Evolutionary conservation across 2,329 filamentous ascomycete genomes (phyloP), one percentile per base, ranked within the genome.

Genomic region (Aurifilum marmelostoma): DNA sequence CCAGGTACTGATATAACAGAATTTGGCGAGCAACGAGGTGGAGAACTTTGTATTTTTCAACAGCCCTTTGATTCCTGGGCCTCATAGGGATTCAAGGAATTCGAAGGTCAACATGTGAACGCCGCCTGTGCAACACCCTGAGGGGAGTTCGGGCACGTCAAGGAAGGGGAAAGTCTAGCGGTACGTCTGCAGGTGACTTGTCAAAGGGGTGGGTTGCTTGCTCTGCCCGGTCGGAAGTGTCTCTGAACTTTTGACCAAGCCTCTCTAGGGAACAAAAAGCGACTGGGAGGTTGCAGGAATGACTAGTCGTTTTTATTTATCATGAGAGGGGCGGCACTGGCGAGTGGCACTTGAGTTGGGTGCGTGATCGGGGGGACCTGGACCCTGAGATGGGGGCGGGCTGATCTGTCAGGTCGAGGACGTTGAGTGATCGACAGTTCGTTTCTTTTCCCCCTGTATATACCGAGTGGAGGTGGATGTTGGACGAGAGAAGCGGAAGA

Each of bases 251-350:
- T n/a, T 47, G 43, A n/a, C 43, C 43, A 11, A n/a, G 21, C 21
- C n/a, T 34, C 34, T 7, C 43, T 47, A 21, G 43, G 9, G 0
- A 87, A 34, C 34, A 84, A 63, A 85, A 85, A 71, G 85, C 86
- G 0, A 88, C 88, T 70, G 86, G 86, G 0, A 86, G 4, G 34
- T 34, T 89, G 3, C 87, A 89, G 70, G 41, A 88, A 88, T 72
- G 86, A 89, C 72, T 85, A 88, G 76, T 87, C 84, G 29, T 88
- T 88, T 88, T 34, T 72, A 75, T 88, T n/a, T 34, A 88, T 88
- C 72, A 75, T 88, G 7, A 6, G 21, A 21, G 62, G 87, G 73
- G 87, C 86, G 1, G 85, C 87, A 63, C 82, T 84, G 1, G 86
- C 84, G 0, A 82, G 80, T 39, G 77, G 88, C 0, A 88, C 86